Evolutionary conservation across 192 early-diverging fungal genomes (phyloP).

Genomic region (Backusella westeae): DNA sequence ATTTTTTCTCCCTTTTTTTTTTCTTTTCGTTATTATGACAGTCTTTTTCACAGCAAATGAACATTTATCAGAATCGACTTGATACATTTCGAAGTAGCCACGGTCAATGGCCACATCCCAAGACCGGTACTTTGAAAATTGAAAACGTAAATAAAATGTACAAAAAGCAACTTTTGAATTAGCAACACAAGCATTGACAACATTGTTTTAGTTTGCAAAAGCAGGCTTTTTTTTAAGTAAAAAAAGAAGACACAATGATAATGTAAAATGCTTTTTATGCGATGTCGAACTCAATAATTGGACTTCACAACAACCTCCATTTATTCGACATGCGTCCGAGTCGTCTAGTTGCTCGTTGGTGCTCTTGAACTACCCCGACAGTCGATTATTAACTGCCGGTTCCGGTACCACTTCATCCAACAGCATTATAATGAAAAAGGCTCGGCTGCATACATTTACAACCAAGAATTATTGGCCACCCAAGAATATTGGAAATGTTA

Average conservation of each 20-base stretch:
- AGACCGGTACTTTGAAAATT: neutral
- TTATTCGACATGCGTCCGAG: neutral
- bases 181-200: neutral
- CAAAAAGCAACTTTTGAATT: no score
- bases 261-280: conserved; percentile 18
- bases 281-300: conserved; percentile 14
- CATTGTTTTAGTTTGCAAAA: conserved; percentile 1
- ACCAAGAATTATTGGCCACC: conserved; percentile 13
- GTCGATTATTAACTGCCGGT: neutral
- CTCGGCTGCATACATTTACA: conserved; percentile 9
- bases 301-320: conserved; percentile 4
- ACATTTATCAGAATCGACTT: conserved; percentile 10
- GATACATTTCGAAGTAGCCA: neutral
- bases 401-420: neutral
- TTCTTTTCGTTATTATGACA: neutral
- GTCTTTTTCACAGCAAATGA: neutral
- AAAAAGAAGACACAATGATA: neutral
- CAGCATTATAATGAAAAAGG: neutral
- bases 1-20: neutral
- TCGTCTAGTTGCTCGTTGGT: conserved; percentile 10
- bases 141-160: conserved; percentile 5
- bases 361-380: conserved; percentile 6
- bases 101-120: neutral
- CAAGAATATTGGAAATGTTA: neutral
- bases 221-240: conserved; percentile 15